These are phyloP conservation scores for Tetradesmus obliquus DNA, from an alignment of 139 green algal species.

Conservation along the genomic window DNA sequence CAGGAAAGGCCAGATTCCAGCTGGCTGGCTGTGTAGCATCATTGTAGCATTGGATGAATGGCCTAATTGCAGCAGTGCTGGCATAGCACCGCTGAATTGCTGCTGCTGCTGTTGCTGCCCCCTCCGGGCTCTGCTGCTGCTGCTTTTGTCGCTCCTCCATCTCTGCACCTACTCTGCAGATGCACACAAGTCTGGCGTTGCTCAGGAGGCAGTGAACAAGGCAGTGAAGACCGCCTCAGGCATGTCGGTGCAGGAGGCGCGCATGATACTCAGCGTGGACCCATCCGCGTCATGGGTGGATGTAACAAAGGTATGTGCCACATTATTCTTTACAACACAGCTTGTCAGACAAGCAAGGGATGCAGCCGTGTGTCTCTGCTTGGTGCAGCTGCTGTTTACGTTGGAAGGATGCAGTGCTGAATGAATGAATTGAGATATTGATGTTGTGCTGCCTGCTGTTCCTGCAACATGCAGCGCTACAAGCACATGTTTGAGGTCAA, in stretches of 20 bases:
- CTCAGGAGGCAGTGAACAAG: constrained; percentile 70
- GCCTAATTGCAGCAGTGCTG: too few relatives aligned
- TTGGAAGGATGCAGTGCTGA: background rate
- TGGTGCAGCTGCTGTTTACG: background rate
- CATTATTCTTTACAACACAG: too few relatives aligned
- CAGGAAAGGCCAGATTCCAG: too few relatives aligned
- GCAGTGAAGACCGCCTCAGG: constrained; percentile 1
- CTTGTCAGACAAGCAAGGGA: background rate
- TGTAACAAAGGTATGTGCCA: constrained; percentile 77
- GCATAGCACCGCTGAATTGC: too few relatives aligned
- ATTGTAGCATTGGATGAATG: too few relatives aligned
- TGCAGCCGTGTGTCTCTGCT: background rate
- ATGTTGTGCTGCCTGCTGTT: background rate
- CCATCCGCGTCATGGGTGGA: constrained; percentile 73
- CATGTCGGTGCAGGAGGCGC: constrained; percentile 83
- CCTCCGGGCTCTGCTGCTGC: background rate
- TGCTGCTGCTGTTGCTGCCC: background rate
- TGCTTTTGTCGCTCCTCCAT: background rate
- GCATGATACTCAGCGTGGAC: constrained; percentile 82
- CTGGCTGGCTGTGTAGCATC: too few relatives aligned
- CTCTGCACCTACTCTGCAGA: constrained; percentile 63
- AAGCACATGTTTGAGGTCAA: constrained; percentile 88
- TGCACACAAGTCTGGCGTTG: constrained; percentile 79
- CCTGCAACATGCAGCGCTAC: constrained; percentile 76
- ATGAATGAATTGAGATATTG: background rate